These are phyloP conservation scores for Phytophthora vignae DNA, from an alignment of 352 stramenopile genomes.

Conservation along the genomic window DNA sequence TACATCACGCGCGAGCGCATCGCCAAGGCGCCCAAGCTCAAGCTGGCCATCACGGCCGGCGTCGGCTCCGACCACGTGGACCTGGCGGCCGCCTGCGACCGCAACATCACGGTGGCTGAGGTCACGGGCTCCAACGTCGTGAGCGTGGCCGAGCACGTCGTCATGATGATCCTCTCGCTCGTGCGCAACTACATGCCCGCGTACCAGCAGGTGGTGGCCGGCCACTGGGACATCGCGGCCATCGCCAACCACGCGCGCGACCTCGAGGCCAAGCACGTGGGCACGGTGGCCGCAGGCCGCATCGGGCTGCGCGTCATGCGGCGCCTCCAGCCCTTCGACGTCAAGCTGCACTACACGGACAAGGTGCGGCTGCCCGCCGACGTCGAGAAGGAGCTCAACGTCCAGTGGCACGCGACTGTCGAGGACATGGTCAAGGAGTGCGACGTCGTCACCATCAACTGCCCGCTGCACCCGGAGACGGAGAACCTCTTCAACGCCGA, in stretches of 20 bases:
- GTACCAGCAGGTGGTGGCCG: constrained; percentile 50
- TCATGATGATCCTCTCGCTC: constrained; percentile 50
- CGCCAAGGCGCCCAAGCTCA: constrained; percentile 52
- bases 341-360: constrained; percentile 60
- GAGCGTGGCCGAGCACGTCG: constrained; percentile 56
- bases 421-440: constrained; percentile 59
- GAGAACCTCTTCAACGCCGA: constrained; percentile 71
- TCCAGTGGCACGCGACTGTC: constrained; percentile 41
- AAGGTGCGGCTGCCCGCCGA: constrained; percentile 45
- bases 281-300: constrained; percentile 46
- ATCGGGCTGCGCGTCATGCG: constrained; percentile 49
- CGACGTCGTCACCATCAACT: constrained; percentile 84
- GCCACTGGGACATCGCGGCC: constrained; percentile 52
- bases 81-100: constrained; percentile 47
- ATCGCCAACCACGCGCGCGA: constrained; percentile 48
- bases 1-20: constrained; percentile 56
- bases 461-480: constrained; percentile 72
- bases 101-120: constrained; percentile 51
- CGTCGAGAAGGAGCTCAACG: constrained; percentile 56
- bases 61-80: constrained; percentile 59
- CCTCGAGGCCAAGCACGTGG: constrained; percentile 54
- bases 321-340: constrained; percentile 54
- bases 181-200: constrained; percentile 62
- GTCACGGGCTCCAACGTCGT: constrained; percentile 57
- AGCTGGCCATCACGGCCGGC: constrained; percentile 51